Evolutionary conservation across 176 grass and related monocot species (phyloP).

Genomic region (Phoenix roebelenii): DNA sequence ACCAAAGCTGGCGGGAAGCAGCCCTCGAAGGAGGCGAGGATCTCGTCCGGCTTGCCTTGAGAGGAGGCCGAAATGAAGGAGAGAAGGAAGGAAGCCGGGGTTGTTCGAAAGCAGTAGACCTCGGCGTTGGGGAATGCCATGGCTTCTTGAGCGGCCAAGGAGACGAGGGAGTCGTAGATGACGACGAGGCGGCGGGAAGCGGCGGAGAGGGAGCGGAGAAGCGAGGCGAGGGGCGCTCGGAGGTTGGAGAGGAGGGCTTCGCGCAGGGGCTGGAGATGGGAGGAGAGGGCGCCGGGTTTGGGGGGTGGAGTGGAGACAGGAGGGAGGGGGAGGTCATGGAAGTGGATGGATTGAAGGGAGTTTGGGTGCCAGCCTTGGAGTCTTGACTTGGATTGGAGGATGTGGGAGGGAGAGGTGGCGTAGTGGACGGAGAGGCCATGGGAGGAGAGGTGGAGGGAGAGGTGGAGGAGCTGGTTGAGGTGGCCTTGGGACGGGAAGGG

Average conservation of each 20-base stretch:
- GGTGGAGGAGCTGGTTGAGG: conserved; percentile 56
- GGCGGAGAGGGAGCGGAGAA: conserved; percentile 25
- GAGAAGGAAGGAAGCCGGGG: conserved; percentile 14
- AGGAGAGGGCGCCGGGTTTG: conserved; percentile 26
- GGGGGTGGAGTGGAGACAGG: conserved; percentile 29
- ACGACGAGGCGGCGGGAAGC: conserved; percentile 29
- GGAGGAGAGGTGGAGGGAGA: conserved; percentile 38
- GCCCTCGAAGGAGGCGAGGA: background rate
- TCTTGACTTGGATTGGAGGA: conserved; percentile 33
- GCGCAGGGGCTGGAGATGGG: conserved; percentile 39
- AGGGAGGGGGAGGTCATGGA: conserved; percentile 34
- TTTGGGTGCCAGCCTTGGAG: conserved; percentile 19
- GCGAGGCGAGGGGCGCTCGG: conserved; percentile 18
- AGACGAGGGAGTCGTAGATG: conserved; percentile 39
- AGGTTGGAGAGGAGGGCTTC: conserved; percentile 22
- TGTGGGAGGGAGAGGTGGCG: conserved; percentile 37
- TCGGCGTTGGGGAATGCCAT: conserved; percentile 39
- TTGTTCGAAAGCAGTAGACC: conserved; percentile 14
- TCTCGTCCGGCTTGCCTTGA: background rate
- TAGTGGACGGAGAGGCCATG: conserved; percentile 46
- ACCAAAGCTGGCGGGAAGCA: conserved; percentile 3
- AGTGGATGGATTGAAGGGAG: conserved; percentile 10
- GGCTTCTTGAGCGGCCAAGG: conserved; percentile 43
- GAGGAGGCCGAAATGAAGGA: conserved; percentile 11
- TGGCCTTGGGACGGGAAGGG: conserved; percentile 58